Conservation (phyloP, 164 flowering plant species). For the Berberis vulgaris region DNA sequence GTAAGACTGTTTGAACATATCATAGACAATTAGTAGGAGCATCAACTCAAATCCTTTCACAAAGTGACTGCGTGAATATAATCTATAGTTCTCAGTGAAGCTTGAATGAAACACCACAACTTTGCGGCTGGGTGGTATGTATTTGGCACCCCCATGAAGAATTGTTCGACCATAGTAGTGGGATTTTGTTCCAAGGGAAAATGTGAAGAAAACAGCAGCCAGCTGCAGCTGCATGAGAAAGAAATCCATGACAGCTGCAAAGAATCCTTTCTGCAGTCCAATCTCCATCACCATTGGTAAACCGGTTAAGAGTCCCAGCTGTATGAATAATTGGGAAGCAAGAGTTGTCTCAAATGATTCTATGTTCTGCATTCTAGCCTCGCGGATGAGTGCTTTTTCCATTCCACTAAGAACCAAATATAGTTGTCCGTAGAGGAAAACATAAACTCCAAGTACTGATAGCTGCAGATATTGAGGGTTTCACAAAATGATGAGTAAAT, state of each 20-base stretch:
- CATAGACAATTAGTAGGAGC: conserved; percentile 67
- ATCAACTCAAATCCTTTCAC: conserved; percentile 86
- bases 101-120: conserved; percentile 86
- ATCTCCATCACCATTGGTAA: conserved; percentile 96
- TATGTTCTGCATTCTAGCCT: conserved; percentile 57
- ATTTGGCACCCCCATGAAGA: conserved; percentile 94
- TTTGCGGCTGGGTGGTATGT: conserved; percentile 86
- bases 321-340: conserved; percentile 88
- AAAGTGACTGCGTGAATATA: conserved; percentile 96
- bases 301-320: conserved; percentile 91
- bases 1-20: conserved; percentile 53
- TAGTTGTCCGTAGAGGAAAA: conserved; percentile 93
- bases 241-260: conserved; percentile 71
- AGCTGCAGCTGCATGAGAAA: conserved; percentile 91
- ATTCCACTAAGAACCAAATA: conserved; percentile 90
- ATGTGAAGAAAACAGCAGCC: conserved; percentile 93
- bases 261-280: conserved; percentile 84
- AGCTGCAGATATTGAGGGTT: conserved; percentile 42
- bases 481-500: neutral
- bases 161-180: conserved; percentile 90
- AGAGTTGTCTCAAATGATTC: conserved; percentile 81
- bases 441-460: conserved; percentile 67
- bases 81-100: conserved; percentile 77
- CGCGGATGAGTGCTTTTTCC: conserved; percentile 50
- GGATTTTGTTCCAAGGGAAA: conserved; percentile 75